phyloP scores from a whole-genome alignment of 2,329 filamentous ascomycete genomes.

The Bipolaris oryzae region DNA sequence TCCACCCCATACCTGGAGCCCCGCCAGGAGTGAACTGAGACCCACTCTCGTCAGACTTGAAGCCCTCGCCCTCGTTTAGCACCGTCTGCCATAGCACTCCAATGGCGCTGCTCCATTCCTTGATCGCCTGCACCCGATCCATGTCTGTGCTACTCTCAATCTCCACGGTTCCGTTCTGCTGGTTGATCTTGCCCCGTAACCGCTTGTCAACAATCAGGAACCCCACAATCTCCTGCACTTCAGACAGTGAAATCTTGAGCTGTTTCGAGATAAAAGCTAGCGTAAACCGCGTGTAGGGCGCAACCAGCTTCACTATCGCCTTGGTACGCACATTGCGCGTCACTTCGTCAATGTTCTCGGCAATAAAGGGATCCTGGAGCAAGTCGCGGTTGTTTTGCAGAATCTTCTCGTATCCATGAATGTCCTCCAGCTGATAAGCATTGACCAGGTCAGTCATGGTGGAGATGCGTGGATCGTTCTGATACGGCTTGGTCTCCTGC shows the following conservation, averaged over 20 bases:
- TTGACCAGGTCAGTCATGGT: constrained; percentile 98
- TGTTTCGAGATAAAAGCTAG: constrained; percentile 85
- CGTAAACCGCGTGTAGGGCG: constrained; percentile 92
- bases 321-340: constrained; percentile 98
- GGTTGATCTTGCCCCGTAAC: constrained; percentile 86
- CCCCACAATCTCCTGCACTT: constrained; percentile 94
- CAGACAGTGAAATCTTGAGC: constrained; percentile 80
- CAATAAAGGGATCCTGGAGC: constrained; percentile 90
- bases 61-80: constrained; percentile 79
- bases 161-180: constrained; percentile 81
- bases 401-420: constrained; percentile 87
- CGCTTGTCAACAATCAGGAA: constrained; percentile 92
- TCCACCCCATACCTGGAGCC: constrained; percentile 36
- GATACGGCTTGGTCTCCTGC: constrained; percentile 98
- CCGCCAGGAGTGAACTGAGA: constrained; percentile 45
- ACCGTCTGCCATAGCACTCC: constrained; percentile 71
- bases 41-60: constrained; percentile 57
- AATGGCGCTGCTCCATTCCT: constrained; percentile 74
- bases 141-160: constrained; percentile 76
- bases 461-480: constrained; percentile 89
- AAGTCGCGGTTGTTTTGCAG: constrained; percentile 88
- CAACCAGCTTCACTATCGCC: constrained; percentile 89
- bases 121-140: constrained; percentile 74
- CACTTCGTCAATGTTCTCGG: constrained; percentile 98
- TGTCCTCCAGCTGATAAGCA: constrained; percentile 93